Percentiles rank a stretch among this genome's conserved stretches.
These are phyloP conservation scores for Paracamarosporium sp. DNA, from an alignment of 2,329 filamentous ascomycete species.

Conservation along the genomic window DNA sequence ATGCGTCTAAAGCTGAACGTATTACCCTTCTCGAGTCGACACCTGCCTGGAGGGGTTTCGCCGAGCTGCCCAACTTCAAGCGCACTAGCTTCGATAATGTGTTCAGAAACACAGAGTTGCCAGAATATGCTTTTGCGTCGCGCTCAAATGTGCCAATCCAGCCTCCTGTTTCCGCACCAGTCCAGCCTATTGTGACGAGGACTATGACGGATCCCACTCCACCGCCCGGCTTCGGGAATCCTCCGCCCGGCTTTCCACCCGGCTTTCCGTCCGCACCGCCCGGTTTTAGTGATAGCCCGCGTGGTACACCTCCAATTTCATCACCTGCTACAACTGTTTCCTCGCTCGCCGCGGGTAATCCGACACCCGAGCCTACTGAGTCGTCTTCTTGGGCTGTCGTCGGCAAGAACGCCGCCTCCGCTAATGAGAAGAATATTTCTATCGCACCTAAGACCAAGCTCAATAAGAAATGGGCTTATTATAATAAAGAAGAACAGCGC, in stretches of 20 bases:
- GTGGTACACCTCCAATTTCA: constrained; percentile 7
- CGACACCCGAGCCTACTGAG: constrained; percentile 14
- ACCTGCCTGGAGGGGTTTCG: constrained; percentile 50
- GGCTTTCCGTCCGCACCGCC: background rate
- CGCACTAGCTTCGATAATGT: constrained; percentile 48
- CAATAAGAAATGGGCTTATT: constrained; percentile 47
- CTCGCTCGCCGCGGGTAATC: constrained; percentile 17
- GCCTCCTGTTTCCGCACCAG: constrained; percentile 5
- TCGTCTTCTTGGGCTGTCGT: constrained; percentile 50
- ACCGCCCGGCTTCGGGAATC: constrained; percentile 17
- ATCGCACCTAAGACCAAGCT: constrained; percentile 41
- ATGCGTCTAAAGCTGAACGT: constrained; percentile 43
- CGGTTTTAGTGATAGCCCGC: background rate
- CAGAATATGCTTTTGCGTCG: constrained; percentile 25
- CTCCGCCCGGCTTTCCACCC: constrained; percentile 2
- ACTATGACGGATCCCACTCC: constrained; percentile 20
- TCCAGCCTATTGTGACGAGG: constrained; percentile 8
- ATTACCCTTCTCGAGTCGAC: constrained; percentile 56
- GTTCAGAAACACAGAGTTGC: constrained; percentile 51
- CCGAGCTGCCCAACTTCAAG: constrained; percentile 48
- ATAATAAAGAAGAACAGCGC: constrained; percentile 52
- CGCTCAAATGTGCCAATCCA: constrained; percentile 11
- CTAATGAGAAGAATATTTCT: constrained; percentile 47
- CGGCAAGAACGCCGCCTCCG: constrained; percentile 42
- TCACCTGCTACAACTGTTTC: constrained; percentile 29